Base-by-base conservation (phyloP, 2,329 filamentous ascomycete genomes). In the Pseudocercospora cruenta region DNA sequence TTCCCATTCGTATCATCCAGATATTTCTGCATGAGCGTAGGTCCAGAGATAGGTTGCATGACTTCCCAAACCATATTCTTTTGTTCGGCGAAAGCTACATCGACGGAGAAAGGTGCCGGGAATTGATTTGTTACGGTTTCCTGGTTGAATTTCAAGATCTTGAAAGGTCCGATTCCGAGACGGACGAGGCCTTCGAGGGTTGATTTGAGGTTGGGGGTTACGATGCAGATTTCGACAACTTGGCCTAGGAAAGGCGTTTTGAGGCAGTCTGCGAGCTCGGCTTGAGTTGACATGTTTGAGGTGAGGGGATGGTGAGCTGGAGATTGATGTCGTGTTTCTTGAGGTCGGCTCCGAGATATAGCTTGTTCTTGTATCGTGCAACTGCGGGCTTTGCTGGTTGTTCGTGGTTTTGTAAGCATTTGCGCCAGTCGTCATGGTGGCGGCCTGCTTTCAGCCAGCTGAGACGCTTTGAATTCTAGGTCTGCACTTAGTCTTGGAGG, bases 141-240 rank as follows among this genome's bases (percentile, higher is more conserved):
- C 1, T 58, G 58, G 12, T 16, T 54, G 54, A 67, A 67, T 16
- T 60, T 39, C 31, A n/a, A 64, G 62, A 67, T 64, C 24, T 67
- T 62, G 62, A 64, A 67, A 26, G 65, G 62, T 10, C 51, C 58
- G n/a, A 62, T 65, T 26, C 58, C 62, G 33, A 65, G 62, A 28
- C 39, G 28, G 0, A 67, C 12, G 28, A 62, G 62, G 21, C 60
- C 64, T 2, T 5, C 16, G 4, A 66, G 60, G 3, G 64, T 63
- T 58, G 22, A 9, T 16, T 33, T 22, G 36, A 63, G 60, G 45
- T 55, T 36, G 4, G 60, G n/a, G 4, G 59, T 66, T 19, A 66
- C 63, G 54, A 62, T 66, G 43, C 63, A 66, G 60, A 66, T 62
- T 33, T 66, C 63, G 24, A 62, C 26, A 33, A 39, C 21, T 33